Conservation (phyloP, 208 protist genomes). For the Leishmania tropica region DNA sequence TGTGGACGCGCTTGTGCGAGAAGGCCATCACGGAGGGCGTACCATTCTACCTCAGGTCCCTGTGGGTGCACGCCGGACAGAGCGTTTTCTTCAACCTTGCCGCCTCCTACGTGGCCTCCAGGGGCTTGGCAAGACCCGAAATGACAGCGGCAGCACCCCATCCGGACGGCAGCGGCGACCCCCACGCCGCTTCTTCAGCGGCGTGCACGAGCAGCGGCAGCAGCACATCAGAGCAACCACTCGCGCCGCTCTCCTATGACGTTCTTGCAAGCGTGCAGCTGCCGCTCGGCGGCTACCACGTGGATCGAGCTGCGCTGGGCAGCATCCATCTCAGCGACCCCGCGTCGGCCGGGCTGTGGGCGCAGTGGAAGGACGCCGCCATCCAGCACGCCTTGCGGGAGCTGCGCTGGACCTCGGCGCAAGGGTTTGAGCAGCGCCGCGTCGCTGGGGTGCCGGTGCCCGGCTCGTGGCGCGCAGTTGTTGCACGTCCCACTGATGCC, state of each 20-base stretch:
- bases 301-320: not conserved
- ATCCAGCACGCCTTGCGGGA: slow-evolving; percentile 22
- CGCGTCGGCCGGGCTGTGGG: slow-evolving; percentile 7
- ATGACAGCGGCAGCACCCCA: not conserved
- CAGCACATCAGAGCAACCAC: not conserved
- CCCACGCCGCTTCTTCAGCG: not conserved
- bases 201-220: not conserved
- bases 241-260: slow-evolving; percentile 10
- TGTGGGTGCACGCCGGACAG: slow-evolving; percentile 86
- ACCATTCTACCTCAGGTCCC: slow-evolving; percentile 54
- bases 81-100: slow-evolving; percentile 80
- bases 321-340: not conserved
- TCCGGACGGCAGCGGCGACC: not conserved
- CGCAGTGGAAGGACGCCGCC: slow-evolving; percentile 24
- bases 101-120: slow-evolving; percentile 41
- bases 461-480: slow-evolving; percentile 46
- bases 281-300: slow-evolving; percentile 33
- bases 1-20: slow-evolving; percentile 70
- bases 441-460: slow-evolving; percentile 76
- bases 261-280: slow-evolving; percentile 14
- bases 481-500: slow-evolving; percentile 38
- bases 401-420: slow-evolving; percentile 30
- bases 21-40: slow-evolving; percentile 57
- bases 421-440: slow-evolving; percentile 45
- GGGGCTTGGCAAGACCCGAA: not conserved